Evolutionary conservation across 352 stramenopile genomes (phyloP).

Genomic region (Phytopythium cucurbitacearum): DNA sequence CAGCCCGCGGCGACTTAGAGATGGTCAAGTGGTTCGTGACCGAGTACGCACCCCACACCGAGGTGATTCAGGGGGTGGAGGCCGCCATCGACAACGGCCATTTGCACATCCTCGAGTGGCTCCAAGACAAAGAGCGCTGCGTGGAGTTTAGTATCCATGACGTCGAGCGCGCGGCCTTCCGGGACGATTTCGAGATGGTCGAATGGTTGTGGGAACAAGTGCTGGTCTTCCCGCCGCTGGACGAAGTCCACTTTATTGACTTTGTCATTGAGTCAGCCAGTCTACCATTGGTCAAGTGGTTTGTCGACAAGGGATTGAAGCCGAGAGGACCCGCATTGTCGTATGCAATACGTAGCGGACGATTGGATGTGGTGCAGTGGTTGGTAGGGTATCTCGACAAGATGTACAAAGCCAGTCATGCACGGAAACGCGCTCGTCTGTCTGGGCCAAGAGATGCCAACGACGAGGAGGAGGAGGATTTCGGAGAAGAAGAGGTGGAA

Average conservation of each 20-base stretch:
- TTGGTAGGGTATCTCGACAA: background rate
- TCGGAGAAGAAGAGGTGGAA: too few relatives aligned
- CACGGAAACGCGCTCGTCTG: too few relatives aligned
- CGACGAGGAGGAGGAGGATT: too few relatives aligned
- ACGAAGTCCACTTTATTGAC: too few relatives aligned
- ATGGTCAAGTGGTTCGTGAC: slow-evolving; percentile 2
- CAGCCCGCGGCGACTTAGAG: background rate
- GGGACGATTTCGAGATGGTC: background rate
- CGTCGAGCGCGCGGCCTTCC: background rate
- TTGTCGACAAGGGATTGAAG: background rate
- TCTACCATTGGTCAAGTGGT: too few relatives aligned
- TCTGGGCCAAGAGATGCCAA: too few relatives aligned
- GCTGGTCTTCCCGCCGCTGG: too few relatives aligned
- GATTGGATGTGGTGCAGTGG: background rate
- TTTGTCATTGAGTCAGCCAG: too few relatives aligned
- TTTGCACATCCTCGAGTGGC: background rate
- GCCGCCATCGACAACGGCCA: background rate
- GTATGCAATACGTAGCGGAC: background rate
- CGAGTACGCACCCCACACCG: background rate
- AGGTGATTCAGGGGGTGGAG: background rate
- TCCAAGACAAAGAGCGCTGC: background rate
- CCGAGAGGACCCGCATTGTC: background rate
- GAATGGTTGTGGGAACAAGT: too few relatives aligned
- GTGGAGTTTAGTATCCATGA: background rate
- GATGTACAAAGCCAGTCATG: background rate